Base-by-base conservation (phyloP, 768 basidiomycete species). In the Russula vinacea region DNA sequence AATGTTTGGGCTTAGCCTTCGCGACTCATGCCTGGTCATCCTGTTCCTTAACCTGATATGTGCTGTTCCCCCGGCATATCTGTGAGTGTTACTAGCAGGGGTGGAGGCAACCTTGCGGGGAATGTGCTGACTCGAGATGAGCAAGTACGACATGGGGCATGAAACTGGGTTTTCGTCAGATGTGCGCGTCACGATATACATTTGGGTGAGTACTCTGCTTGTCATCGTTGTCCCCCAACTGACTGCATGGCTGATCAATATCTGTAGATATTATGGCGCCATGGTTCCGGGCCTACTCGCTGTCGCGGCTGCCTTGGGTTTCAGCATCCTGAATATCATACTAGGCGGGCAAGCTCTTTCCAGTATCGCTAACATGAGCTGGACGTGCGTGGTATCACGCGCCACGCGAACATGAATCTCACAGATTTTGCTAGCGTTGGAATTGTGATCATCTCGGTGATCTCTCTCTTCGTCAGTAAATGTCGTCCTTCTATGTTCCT, bases 121-220 rank as follows among this genome's bases (percentile, higher is more conserved):
- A n/a, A 24, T 1, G 22, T 60, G 24, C 39, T 65, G 6, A 58
- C 19, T 13, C 40, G 2, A 47, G 6, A 17, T 16, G 42, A 17
- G 45, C 62, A 22, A 83, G 82, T 64, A 75, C 83, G 17, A 84
- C 86, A 3, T 90, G 89, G 75, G 90, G 92, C 11, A 89, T 92
- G 0, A 86, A 85, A 71, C 76, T 89, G 0, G 94, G 94, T 11
- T 81, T 88, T 71, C 81, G 91, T 22, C 88, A 93, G 69, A 92
- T 95, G 88, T 84, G 90, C 29, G 82, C 84, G 52, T 85, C 91
- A 3, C 76, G 84, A 29, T 86, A 84, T 70, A 81, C 75, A 59
- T 83, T 84, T 68, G 84, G 84, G 80, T 81, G 22, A 5, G 75
- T 71, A 71, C 26, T 33, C 32, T 1, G 73, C 55, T 76, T 19